Evolutionary conservation across 331 rosid species (phyloP).

Genomic region (Pyracantha coccinea): DNA sequence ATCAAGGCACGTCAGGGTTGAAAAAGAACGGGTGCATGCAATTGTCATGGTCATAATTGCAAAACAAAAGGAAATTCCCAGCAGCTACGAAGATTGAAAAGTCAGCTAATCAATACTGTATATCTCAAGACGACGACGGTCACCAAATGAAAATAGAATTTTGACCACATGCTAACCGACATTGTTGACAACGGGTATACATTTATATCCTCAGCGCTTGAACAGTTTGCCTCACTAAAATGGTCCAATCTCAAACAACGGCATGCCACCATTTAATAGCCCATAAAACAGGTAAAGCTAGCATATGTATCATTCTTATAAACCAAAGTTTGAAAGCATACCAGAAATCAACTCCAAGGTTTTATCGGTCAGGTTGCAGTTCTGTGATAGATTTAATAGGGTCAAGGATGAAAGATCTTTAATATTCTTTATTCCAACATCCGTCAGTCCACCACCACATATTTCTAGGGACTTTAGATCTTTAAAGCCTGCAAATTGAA

Average conservation of each 20-base stretch:
- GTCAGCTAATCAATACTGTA: neutral
- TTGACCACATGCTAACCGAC: neutral
- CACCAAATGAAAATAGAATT: neutral
- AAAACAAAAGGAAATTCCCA: neutral
- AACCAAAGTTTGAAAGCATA: slow-evolving; percentile 20
- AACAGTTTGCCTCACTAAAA: neutral
- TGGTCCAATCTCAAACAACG: neutral
- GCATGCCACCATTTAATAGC: neutral
- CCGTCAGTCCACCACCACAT: slow-evolving; percentile 92
- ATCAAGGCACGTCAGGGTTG: neutral
- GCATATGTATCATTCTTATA: neutral
- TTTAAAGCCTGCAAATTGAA: slow-evolving; percentile 56
- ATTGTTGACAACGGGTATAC: neutral
- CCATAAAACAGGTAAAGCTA: slow-evolving; percentile 4
- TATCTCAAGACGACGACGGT: neutral
- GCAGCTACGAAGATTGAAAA: neutral
- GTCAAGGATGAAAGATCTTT: slow-evolving; percentile 71
- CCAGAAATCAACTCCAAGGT: slow-evolving; percentile 81
- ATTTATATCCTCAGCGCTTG: neutral
- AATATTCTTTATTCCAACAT: slow-evolving; percentile 80
- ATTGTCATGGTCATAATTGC: neutral
- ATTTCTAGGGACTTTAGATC: slow-evolving; percentile 83
- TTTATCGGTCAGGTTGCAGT: slow-evolving; percentile 78
- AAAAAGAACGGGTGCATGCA: neutral
- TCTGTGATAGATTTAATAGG: slow-evolving; percentile 83